Evolutionary conservation across 345 rosid species (phyloP).

Genomic region (Crucihimalaya himalaica): DNA sequence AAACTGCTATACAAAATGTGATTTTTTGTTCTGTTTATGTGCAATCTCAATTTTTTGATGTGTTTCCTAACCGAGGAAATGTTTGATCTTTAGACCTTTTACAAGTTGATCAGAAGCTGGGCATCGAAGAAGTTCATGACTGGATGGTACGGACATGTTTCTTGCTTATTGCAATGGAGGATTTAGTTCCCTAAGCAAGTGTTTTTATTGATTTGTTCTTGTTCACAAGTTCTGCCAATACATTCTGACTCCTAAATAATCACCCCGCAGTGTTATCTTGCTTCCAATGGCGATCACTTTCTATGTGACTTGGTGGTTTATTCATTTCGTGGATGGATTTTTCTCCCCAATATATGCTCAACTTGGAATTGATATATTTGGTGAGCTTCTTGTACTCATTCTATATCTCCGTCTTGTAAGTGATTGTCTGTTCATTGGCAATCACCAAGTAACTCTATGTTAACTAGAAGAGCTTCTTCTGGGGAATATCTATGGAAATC

Average conservation of each 20-base stretch:
- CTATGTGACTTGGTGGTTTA: slow-evolving; percentile 99
- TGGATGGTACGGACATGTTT: slow-evolving; percentile 66
- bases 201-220: neutral
- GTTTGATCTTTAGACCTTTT: slow-evolving; percentile 57
- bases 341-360: slow-evolving; percentile 95
- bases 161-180: neutral
- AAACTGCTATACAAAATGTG: neutral
- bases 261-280: slow-evolving; percentile 78
- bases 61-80: neutral
- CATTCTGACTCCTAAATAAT: slow-evolving; percentile 34
- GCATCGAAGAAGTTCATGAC: slow-evolving; percentile 99
- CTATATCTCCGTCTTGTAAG: neutral
- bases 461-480: neutral
- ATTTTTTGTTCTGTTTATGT: neutral
- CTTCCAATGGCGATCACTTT: slow-evolving; percentile 94
- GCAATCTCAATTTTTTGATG: neutral
- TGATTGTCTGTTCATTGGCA: neutral
- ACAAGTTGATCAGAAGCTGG: slow-evolving; percentile 94
- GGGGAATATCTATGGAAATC: neutral
- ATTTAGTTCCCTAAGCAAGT: neutral
- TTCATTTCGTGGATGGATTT: slow-evolving; percentile 97
- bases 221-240: neutral
- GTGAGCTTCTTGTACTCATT: slow-evolving; percentile 45
- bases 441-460: neutral
- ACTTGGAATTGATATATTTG: slow-evolving; percentile 91